Percentiles rank a stretch among this genome's conserved stretches.
These are phyloP conservation scores for Epithele typhae DNA, from an alignment of 768 basidiomycete genomes.

Conservation along the genomic window DNA sequence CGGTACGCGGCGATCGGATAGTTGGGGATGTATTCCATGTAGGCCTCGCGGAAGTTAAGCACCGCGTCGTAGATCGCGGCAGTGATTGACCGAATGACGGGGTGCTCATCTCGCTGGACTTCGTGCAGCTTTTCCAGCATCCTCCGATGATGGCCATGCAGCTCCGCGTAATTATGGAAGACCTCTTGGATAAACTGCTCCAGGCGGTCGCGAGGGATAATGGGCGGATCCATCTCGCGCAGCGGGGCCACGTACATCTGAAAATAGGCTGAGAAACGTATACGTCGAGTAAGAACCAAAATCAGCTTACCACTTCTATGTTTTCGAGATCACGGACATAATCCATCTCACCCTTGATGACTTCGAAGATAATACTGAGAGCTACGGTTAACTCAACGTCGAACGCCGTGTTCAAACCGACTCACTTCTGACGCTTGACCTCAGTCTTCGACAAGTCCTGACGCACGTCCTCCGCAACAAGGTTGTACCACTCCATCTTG, in stretches of 20 bases:
- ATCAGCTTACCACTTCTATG: constrained; percentile 59
- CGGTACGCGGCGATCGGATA: constrained; percentile 88
- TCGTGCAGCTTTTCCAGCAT: constrained; percentile 80
- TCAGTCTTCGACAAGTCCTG: constrained; percentile 66
- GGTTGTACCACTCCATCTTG: constrained; percentile 89
- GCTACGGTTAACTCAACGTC: not conserved
- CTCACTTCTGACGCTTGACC: constrained; percentile 81
- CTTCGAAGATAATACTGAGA: constrained; percentile 81
- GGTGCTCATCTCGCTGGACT: constrained; percentile 86
- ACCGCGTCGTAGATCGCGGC: constrained; percentile 86
- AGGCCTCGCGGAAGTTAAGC: constrained; percentile 87
- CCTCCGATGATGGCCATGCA: constrained; percentile 69
- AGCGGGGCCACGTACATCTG: constrained; percentile 84
- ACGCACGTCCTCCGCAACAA: constrained; percentile 67
- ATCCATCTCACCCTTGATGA: constrained; percentile 94
- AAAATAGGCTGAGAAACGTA: not conserved
- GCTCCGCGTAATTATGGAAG: constrained; percentile 81
- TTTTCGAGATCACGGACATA: constrained; percentile 91
- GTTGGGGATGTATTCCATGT: constrained; percentile 91
- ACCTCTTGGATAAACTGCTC: constrained; percentile 80
- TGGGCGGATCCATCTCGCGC: constrained; percentile 66
- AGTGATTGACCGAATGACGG: constrained; percentile 72
- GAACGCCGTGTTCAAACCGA: not conserved
- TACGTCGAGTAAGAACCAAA: not conserved
- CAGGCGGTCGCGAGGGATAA: constrained; percentile 67